Base-by-base conservation (phyloP, 2,329 filamentous ascomycete genomes). In the Apiospora phragmitis region DNA sequence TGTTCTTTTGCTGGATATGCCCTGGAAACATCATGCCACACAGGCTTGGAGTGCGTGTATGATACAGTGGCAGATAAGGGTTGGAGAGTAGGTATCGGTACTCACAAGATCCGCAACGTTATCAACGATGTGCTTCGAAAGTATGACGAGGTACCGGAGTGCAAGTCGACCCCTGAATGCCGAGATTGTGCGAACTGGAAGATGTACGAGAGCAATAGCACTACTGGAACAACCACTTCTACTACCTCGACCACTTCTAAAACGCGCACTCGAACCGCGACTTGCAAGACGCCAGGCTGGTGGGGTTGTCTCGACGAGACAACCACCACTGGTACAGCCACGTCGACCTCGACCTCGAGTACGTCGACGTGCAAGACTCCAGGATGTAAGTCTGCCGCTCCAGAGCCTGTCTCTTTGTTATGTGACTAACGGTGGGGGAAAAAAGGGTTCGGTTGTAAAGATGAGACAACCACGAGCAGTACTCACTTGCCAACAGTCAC, bases 1-100 rank as follows among this genome's bases (percentile, higher is more conserved):
- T 98, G 96, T 81, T 96, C 95, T 0, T 91, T 97, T 77, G 95
- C 91, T 1, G 96, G 96, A 0, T 99, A 98, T 79, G 95, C 96
- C 1, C 88, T 99, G 86, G 94, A 99, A 81, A 93, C 94, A 16
- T 87, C 91, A n/a, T 99, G 96, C 76, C 96, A 98, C 77, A 93
- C 94, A 0, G 96, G 96, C 9, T 88, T 89, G 69, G 92, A 96
- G 79, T 98, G 96, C 77, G 89, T 93, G 0, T 99, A 97, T 79
- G 95, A 99, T 77, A 96, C 96, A 0, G 95, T 98, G 38, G 90
- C 88, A 43, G 94, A 98, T 79, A 92, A 95, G 77, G 94, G 94
- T 12, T 98, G 96, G 93, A 90, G 96, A 43, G 93, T 97, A 6
- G 94, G 93, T 18, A 91, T 97, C 69, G 93, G 94, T 42, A 97